phyloP scores from a whole-genome alignment of 768 basidiomycete species.

The Tricholoma furcatifolium region DNA sequence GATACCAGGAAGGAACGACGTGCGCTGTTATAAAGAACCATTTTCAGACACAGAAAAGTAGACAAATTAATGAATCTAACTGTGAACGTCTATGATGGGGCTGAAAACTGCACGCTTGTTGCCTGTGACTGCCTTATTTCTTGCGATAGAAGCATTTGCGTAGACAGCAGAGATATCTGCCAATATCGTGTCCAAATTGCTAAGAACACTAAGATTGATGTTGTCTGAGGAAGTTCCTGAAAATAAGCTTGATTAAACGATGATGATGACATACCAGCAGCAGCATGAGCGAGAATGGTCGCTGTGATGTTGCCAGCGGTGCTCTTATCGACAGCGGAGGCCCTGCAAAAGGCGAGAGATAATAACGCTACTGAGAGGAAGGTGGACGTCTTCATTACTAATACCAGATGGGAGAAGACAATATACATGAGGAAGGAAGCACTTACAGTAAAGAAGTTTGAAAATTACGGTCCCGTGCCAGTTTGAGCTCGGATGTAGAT shows the following conservation, averaged over 20 bases:
- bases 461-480: too few relatives aligned
- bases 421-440: too few relatives aligned
- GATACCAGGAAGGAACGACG: conserved; percentile 32
- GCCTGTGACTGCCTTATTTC: background rate
- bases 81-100: conserved; percentile 29
- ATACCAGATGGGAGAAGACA: too few relatives aligned
- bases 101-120: conserved; percentile 16
- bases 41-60: background rate
- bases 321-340: conserved; percentile 16
- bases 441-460: too few relatives aligned
- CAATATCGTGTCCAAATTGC: conserved; percentile 21
- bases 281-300: conserved; percentile 25
- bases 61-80: conserved; percentile 14
- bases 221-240: conserved; percentile 18
- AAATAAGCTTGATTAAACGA: background rate
- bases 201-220: conserved; percentile 28
- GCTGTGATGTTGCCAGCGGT: conserved; percentile 17
- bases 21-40: conserved; percentile 20
- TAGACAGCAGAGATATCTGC: conserved; percentile 24
- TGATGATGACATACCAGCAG: conserved; percentile 21
- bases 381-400: conserved; percentile 34
- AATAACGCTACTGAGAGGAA: conserved; percentile 19
- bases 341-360: conserved; percentile 13
- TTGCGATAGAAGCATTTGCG: conserved; percentile 1
- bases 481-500: too few relatives aligned